Conservation (phyloP, 441 rosid species). For the Bruguiera hainesii region DNA sequence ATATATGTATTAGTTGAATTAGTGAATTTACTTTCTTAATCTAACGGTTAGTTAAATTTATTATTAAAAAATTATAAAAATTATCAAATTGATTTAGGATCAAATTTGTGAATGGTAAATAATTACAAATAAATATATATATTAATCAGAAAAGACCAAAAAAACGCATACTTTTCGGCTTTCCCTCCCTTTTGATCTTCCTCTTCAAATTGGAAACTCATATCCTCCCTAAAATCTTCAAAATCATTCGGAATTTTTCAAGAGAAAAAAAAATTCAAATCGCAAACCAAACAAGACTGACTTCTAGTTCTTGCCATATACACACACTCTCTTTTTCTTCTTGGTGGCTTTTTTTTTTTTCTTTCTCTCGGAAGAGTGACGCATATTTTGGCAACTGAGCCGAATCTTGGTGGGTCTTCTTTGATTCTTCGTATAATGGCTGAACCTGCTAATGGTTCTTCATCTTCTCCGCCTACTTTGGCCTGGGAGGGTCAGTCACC, state of each 20-base stretch:
- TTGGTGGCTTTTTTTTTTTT: background rate
- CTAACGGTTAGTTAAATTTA: too few species aligned
- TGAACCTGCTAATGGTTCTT: constrained; percentile 24
- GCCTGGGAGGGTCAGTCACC: constrained; percentile 22
- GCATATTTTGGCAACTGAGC: background rate
- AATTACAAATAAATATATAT: too few species aligned
- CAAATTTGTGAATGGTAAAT: too few species aligned
- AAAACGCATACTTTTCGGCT: constrained; percentile 12
- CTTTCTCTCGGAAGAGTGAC: background rate
- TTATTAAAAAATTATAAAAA: too few species aligned
- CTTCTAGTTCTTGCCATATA: background rate
- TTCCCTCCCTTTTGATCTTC: background rate
- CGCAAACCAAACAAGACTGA: background rate
- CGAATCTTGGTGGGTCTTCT: constrained; percentile 4
- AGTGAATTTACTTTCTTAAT: too few species aligned
- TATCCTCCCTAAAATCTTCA: background rate
- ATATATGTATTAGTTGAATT: too few species aligned
- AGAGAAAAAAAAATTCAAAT: background rate
- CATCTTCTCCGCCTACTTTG: constrained; percentile 14
- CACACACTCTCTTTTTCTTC: background rate
- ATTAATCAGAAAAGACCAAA: too few species aligned
- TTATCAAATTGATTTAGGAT: too few species aligned
- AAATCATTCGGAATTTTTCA: constrained; percentile 15
- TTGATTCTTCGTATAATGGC: constrained; percentile 9
- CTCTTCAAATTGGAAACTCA: background rate